Percentiles rank a stretch among this genome's conserved stretches.
phyloP scores from a whole-genome alignment of 2,329 filamentous ascomycete species.

The Calonectria henricotiae region DNA sequence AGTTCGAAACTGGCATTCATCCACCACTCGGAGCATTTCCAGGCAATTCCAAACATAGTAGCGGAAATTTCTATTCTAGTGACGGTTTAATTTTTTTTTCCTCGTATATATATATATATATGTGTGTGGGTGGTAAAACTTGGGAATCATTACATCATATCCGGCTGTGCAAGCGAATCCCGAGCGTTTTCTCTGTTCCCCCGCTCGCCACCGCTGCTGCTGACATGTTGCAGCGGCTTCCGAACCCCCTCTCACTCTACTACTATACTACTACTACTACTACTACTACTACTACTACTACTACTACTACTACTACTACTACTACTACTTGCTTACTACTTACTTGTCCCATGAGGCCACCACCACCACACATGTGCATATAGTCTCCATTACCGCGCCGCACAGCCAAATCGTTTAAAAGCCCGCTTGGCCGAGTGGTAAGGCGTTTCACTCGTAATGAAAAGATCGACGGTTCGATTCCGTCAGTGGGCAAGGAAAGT shows the following conservation, averaged over 20 bases:
- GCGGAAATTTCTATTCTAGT: neutral
- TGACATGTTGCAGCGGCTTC: neutral
- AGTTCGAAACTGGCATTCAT: neutral
- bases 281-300: too few species aligned
- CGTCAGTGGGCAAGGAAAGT: conserved; percentile 32
- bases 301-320: too few species aligned
- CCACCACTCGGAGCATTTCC: neutral
- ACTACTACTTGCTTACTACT: too few species aligned
- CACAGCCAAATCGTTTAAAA: neutral
- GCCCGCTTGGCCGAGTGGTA: conserved; percentile 39
- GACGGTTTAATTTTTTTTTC: neutral
- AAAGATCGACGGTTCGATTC: conserved; percentile 39
- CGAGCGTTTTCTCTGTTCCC: too few species aligned
- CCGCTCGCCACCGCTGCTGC: neutral
- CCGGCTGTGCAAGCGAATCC: too few species aligned
- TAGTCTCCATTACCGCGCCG: conserved; percentile 22
- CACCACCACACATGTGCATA: neutral
- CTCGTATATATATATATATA: too few species aligned
- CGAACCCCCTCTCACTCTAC: neutral
- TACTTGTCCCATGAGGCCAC: too few species aligned
- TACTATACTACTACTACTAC: too few species aligned
- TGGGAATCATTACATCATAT: too few species aligned
- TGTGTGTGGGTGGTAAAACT: neutral
- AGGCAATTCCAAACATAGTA: neutral
- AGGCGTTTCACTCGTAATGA: conserved; percentile 40